Conservation (phyloP, 2,329 filamentous ascomycete species). For the Monosporascus sp. region DNA sequence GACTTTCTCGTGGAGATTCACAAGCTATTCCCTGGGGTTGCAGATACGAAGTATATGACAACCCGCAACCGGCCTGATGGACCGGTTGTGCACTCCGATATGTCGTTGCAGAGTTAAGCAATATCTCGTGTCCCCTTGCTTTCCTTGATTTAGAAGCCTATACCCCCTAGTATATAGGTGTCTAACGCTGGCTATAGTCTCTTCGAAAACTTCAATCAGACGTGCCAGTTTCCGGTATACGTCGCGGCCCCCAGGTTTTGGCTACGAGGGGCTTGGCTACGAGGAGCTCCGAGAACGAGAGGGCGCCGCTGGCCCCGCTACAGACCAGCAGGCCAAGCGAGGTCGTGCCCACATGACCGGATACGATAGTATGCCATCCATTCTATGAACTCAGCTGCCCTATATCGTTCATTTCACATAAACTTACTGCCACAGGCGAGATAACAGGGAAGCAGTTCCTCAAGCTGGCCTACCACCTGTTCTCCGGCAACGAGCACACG, state of each 20-base stretch:
- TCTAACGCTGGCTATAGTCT: neutral
- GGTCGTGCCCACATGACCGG: constrained; percentile 48
- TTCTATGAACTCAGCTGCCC: neutral
- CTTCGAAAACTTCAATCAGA: neutral
- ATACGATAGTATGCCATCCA: constrained; percentile 44
- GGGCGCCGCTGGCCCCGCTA: constrained; percentile 8
- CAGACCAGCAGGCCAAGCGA: constrained; percentile 9
- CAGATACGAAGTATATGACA: constrained; percentile 59
- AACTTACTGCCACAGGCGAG: constrained; percentile 24
- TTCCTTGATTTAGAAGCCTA: neutral
- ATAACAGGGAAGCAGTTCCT: constrained; percentile 32
- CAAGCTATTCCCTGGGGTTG: constrained; percentile 39
- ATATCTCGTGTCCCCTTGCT: neutral
- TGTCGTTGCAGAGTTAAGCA: neutral
- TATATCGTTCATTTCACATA: neutral
- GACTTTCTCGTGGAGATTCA: constrained; percentile 49
- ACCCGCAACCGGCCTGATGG: constrained; percentile 26
- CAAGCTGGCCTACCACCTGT: constrained; percentile 6
- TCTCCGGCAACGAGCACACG: neutral
- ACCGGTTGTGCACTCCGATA: neutral
- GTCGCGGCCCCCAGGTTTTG: constrained; percentile 16
- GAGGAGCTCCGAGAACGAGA: constrained; percentile 28
- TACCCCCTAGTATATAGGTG: neutral
- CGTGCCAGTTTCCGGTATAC: constrained; percentile 35
- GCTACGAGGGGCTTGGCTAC: no score